phyloP scores from a whole-genome alignment of 495 filamentous ascomycete genomes.

The Neurospora hispaniola region DNA sequence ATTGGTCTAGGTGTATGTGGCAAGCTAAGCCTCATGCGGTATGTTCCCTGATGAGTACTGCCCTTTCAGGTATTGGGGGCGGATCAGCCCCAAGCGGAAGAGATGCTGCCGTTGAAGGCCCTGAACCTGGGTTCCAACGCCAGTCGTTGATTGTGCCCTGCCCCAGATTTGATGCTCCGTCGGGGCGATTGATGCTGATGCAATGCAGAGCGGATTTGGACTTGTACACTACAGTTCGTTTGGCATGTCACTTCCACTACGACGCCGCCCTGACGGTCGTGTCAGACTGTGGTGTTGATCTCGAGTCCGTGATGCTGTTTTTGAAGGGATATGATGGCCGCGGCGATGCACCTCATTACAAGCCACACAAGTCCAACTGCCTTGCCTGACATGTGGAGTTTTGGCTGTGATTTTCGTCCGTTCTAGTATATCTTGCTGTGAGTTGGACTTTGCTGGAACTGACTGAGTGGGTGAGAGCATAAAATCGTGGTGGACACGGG shows the following conservation, averaged over 20 bases:
- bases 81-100: background rate
- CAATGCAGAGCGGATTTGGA: too few relatives aligned
- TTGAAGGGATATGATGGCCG: background rate
- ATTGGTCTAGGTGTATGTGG: slow-evolving; percentile 4
- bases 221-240: background rate
- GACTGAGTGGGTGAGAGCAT: background rate
- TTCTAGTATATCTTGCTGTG: background rate
- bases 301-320: background rate
- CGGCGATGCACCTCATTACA: background rate
- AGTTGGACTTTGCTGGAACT: background rate
- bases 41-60: slow-evolving; percentile 2
- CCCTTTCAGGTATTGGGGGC: background rate
- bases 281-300: background rate
- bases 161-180: background rate
- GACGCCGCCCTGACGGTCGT: background rate
- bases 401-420: background rate
- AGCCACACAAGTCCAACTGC: background rate
- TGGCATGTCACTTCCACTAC: background rate
- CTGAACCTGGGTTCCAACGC: slow-evolving; percentile 5
- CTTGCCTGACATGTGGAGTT: background rate
- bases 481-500: background rate
- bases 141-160: background rate
- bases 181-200: too few relatives aligned
- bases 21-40: slow-evolving; percentile 1
- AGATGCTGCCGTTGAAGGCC: background rate